Base-by-base conservation (phyloP, 208 protist genomes). In the Leishmania tarentolae region DNA sequence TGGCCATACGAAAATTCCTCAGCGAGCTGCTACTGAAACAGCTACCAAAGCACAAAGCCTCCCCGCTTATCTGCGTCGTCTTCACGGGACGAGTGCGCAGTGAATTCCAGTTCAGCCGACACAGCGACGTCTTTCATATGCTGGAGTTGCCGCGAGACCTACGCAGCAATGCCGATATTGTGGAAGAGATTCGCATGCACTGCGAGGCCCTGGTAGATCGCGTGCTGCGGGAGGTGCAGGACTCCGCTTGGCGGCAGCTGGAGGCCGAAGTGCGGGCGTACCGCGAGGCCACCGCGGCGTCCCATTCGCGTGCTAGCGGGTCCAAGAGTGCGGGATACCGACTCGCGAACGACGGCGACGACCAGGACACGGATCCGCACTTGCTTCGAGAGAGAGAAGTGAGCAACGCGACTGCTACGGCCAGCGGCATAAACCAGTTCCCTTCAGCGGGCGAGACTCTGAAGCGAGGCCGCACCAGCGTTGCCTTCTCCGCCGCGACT, bases 1-100 rank as follows among this genome's bases (percentile, higher is more conserved):
- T 92, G 92, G 90, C 90, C 6, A 76, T 97, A n/a, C 89, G 91
- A 9, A 92, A 91, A 72, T 97, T 97, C 69, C 77, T 97, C 40
- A 83, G 87, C 31, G 91, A 96, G 75, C 85, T 94, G 75, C 78
- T 97, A 59, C 80, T 88, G 57, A 80, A 91, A 76, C 91, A 95
- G 87, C 68, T 96, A 46, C 85, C 91, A 28, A 86, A 88, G 57
- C 89, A 89, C 52, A 92, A 93, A 75, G 92, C 90, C 19, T 90
- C 90, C 17, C 94, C 91, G 44, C 85, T 88, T 47, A 80, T 97
- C 66, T 89, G 90, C 31, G 80, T 97, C 68, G 81, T 96, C 17
- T 95, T 96, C 74, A 92, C 90, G 3, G 94, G 92, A 0, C 83
- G 91, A 19, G 75, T 97, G 76, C 80, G 81, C 11, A 79, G 71